Percentiles rank a stretch among this genome's conserved stretches.
Evolutionary conservation across 192 early-diverging fungal genomes (phyloP).

Genomic region (Martensiomyces pterosporus): DNA sequence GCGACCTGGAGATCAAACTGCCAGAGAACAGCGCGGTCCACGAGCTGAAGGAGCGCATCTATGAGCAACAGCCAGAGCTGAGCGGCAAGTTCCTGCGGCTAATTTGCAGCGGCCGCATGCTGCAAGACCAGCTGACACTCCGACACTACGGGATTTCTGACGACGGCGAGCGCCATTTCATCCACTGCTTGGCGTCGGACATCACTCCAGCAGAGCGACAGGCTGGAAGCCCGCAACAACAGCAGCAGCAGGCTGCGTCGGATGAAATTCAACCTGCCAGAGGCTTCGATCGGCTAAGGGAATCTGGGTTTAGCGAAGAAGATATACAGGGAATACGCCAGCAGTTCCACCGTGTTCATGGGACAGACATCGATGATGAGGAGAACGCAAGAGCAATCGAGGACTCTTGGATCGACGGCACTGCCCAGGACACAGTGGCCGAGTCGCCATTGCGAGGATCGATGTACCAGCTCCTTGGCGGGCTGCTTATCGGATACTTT

Average conservation of each 20-base stretch:
- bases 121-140: neutral
- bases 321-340: neutral
- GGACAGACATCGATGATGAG: neutral
- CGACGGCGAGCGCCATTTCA: neutral
- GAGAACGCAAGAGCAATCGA: neutral
- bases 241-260: neutral
- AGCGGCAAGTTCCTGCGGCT: neutral
- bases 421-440: neutral
- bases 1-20: neutral
- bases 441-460: neutral
- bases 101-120: neutral
- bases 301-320: neutral
- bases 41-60: neutral
- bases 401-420: neutral
- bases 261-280: neutral
- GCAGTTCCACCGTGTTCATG: neutral
- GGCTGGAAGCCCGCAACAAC: neutral
- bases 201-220: neutral
- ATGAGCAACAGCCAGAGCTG: neutral
- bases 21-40: neutral
- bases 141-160: neutral
- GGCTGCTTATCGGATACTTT: neutral
- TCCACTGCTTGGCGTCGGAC: neutral
- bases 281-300: neutral
- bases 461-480: neutral